Conservation (phyloP, 305 asterid species). For the Fraxinus latifolia region DNA sequence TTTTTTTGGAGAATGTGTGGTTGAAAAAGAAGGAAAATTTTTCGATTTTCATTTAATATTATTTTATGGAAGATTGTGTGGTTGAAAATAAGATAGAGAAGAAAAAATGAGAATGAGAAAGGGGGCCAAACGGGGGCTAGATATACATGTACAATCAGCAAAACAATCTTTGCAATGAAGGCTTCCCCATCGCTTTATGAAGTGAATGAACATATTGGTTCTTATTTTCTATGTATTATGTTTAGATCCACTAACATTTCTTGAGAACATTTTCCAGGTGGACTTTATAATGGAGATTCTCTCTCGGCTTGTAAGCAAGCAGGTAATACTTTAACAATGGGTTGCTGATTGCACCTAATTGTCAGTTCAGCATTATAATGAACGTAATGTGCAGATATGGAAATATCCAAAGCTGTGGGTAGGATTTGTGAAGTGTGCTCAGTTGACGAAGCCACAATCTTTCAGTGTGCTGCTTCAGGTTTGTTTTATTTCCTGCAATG, state of each 20-base stretch:
- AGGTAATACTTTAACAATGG: conserved; percentile 46
- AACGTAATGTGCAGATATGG: conserved; percentile 68
- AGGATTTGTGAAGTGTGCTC: conserved; percentile 92
- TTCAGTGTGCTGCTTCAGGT: conserved; percentile 93
- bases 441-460: conserved; percentile 84
- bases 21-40: neutral
- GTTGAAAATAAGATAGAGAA: neutral
- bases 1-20: neutral
- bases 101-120: neutral
- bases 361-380: conserved; percentile 19
- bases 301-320: conserved; percentile 93
- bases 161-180: neutral
- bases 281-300: conserved; percentile 93
- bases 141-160: neutral
- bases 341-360: conserved; percentile 9
- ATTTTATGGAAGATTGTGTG: neutral
- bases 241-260: conserved; percentile 6
- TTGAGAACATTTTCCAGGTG: conserved; percentile 50
- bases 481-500: conserved; percentile 22
- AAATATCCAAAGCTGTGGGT: conserved; percentile 95
- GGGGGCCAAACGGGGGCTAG: neutral
- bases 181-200: conserved; percentile 8
- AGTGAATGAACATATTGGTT: conserved; percentile 7
- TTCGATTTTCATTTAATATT: no score
- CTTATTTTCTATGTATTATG: neutral